Evolutionary conservation across 2,329 filamentous ascomycete species (phyloP).

Genomic region (Trichoderma asperellum): DNA sequence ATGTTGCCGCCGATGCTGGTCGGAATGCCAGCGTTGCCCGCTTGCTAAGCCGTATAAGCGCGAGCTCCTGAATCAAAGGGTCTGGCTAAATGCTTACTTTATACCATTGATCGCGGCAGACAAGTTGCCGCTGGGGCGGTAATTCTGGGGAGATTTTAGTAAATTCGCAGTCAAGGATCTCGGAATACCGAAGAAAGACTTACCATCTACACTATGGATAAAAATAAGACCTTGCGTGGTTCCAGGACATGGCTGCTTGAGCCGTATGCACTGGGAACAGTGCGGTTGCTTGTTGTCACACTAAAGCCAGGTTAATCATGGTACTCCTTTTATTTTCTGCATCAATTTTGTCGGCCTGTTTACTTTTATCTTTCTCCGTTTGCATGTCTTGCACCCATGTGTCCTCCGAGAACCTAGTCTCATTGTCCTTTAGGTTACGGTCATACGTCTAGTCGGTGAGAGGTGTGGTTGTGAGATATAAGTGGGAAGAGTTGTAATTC

Average conservation of each 20-base stretch:
- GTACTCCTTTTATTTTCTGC: not conserved
- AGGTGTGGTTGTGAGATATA: not conserved
- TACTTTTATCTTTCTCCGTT: slow-evolving; percentile 7
- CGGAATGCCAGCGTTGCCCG: not conserved
- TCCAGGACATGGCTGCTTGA: slow-evolving; percentile 17
- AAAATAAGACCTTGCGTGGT: slow-evolving; percentile 21
- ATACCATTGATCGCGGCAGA: not conserved
- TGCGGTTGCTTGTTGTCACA: slow-evolving; percentile 23
- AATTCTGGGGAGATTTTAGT: not conserved
- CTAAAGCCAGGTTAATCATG: not conserved
- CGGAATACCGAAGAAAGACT: not conserved
- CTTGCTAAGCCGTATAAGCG: not conserved
- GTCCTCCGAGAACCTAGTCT: not conserved
- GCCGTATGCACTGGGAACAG: slow-evolving; percentile 16
- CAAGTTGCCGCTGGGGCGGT: not conserved
- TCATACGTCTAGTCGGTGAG: not conserved
- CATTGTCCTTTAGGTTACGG: not conserved
- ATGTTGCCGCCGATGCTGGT: not conserved
- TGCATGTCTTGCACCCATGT: slow-evolving; percentile 15
- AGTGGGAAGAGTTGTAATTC: not conserved
- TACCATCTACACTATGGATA: slow-evolving; percentile 11
- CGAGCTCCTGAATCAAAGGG: not conserved
- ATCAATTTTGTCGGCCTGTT: not conserved
- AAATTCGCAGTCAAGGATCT: not conserved
- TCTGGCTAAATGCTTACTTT: not conserved